Percentiles rank a stretch among this genome's conserved stretches.
These are phyloP conservation scores for Cryptococcus deneoformans DNA, from an alignment of 1,284 basidiomycete genomes.

Conservation along the genomic window DNA sequence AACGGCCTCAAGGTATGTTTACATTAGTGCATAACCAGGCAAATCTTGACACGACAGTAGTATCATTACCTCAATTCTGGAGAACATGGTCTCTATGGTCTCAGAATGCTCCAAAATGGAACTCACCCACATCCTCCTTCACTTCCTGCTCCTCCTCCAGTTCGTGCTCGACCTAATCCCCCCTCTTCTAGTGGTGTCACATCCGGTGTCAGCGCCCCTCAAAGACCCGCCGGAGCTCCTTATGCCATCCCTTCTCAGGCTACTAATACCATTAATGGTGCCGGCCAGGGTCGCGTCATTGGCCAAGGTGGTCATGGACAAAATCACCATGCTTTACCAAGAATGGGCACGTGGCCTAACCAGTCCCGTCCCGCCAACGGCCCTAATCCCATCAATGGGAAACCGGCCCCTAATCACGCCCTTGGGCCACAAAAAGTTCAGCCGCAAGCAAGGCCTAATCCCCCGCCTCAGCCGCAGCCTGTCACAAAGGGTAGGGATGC, in stretches of 20 bases:
- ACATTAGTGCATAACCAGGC: not conserved
- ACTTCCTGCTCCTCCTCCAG: slow-evolving; percentile 15
- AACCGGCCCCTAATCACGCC: not conserved
- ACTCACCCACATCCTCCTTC: slow-evolving; percentile 58
- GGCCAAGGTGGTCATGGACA: not conserved
- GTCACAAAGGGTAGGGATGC: slow-evolving; percentile 41
- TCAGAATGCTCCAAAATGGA: slow-evolving; percentile 78
- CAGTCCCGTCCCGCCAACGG: not conserved
- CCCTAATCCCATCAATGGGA: not conserved
- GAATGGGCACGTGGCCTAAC: slow-evolving; percentile 26
- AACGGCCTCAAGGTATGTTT: slow-evolving; percentile 69
- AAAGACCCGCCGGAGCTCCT: slow-evolving; percentile 18
- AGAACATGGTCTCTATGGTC: slow-evolving; percentile 84
- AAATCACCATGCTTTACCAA: slow-evolving; percentile 13
- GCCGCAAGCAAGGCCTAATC: not conserved
- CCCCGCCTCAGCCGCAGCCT: slow-evolving; percentile 17
- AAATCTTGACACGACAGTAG: slow-evolving; percentile 11
- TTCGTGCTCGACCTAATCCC: not conserved
- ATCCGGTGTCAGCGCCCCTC: not conserved
- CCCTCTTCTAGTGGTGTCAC: slow-evolving; percentile 3
- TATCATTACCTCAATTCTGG: slow-evolving; percentile 98
- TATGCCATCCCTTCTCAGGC: slow-evolving; percentile 29
- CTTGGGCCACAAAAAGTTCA: not conserved
- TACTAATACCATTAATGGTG: not conserved
- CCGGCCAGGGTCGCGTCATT: slow-evolving; percentile 16